Base-by-base conservation (phyloP, 2,329 filamentous ascomycete species). In the Hysterium pulicare region DNA sequence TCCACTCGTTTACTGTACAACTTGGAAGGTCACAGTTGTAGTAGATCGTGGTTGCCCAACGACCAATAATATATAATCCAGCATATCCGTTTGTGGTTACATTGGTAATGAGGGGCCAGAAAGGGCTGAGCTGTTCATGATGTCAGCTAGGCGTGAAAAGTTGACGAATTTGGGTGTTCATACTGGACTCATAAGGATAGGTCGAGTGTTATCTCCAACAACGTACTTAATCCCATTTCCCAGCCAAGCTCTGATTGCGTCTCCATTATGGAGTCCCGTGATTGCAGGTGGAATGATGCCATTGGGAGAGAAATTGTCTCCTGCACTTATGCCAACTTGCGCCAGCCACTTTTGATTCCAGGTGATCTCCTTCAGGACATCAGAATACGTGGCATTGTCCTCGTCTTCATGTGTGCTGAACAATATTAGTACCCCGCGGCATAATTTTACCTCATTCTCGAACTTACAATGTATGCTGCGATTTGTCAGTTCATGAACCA, bases 251-350 rank as follows among this genome's bases (percentile, higher is more conserved):
- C 58, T 60, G 31, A 81, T 71, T 9, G 72, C 77, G 57, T 81
- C 77, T 11, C 74, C 77, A 51, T 81, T 81, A 64, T 79, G 76
- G 26, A 81, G 53, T 33, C 77, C 77, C 2, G 77, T 81, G 45
- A 81, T 81, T 23, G 75, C 76, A 0, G 78, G 77, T 5, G 77
- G 77, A 44, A 81, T 76, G 40, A 81, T 68, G 20, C 76, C 77
- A 28, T 70, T 66, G 4, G 64, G 44, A 13, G 75, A 78, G 56
- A 71, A 80, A 32, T 63, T 61, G 16, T 49, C 55, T 10, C 69
- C 68, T 19, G 58, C 43, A 40, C 65, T 61, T 9, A 33, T 8
- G 13, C 73, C 73, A 17, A 71, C 66, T 47, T 76, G 70, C 43
- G 67, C 61, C 40, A 79, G 54, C 75, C 77, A 81, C 15, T 68